A percentile compares a stretch with the other conserved stretches of the same genome.
Conservation (phyloP, 768 basidiomycete species). For the Leccinum barrowsii region DNA sequence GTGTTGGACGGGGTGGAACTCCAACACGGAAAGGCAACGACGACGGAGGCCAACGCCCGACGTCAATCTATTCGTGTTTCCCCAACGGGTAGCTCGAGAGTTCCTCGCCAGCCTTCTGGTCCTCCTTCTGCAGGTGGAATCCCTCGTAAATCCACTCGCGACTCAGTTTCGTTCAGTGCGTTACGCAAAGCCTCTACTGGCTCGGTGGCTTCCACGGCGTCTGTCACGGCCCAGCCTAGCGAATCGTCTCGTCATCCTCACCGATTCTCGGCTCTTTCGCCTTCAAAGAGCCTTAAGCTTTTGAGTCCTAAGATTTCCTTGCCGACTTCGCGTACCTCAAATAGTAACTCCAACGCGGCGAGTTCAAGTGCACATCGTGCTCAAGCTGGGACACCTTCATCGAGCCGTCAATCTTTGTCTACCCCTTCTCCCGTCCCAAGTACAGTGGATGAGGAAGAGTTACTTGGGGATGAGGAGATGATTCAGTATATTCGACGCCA, state of each 20-base stretch:
- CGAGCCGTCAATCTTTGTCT: conserved; percentile 71
- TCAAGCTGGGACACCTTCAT: conserved; percentile 60
- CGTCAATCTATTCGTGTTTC: conserved; percentile 64
- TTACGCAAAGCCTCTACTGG: conserved; percentile 81
- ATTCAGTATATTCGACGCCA: conserved; percentile 87
- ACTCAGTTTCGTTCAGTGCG: conserved; percentile 74
- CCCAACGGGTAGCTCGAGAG: conserved; percentile 57
- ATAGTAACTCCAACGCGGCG: conserved; percentile 32
- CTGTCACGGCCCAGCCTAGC: conserved; percentile 44
- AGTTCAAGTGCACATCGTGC: conserved; percentile 45
- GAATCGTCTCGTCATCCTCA: conserved; percentile 45
- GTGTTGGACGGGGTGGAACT: conserved; percentile 64
- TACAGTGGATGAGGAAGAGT: conserved; percentile 79
- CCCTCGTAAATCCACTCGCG: conserved; percentile 67
- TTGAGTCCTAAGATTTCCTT: conserved; percentile 75
- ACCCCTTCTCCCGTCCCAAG: conserved; percentile 83
- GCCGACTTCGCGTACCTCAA: conserved; percentile 53
- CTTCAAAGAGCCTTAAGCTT: conserved; percentile 79
- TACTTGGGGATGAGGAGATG: conserved; percentile 96
- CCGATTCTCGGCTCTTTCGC: conserved; percentile 80
- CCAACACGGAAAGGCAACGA: conserved; percentile 38
- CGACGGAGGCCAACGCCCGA: conserved; percentile 36
- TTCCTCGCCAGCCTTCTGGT: conserved; percentile 60
- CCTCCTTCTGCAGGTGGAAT: conserved; percentile 44
- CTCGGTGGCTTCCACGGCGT: conserved; percentile 68